phyloP scores from a whole-genome alignment of 2,329 filamentous ascomycete genomes.

The Drechslerella stenobrocha region DNA sequence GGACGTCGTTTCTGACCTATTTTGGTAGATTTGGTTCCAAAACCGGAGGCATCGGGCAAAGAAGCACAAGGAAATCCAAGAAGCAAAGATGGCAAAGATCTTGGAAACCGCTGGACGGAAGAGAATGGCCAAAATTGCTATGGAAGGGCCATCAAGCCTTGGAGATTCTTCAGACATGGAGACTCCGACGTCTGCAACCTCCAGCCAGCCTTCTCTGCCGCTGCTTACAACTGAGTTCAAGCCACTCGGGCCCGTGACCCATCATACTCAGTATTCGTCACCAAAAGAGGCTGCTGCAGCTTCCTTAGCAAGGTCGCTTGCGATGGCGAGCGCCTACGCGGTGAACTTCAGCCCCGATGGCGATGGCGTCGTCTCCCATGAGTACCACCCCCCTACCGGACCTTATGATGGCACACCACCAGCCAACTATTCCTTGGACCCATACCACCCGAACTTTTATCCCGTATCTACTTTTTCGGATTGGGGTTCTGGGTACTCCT shows the following conservation, averaged over 20 bases:
- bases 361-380: constrained; percentile 42
- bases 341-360: constrained; percentile 43
- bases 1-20: not conserved
- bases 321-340: constrained; percentile 49
- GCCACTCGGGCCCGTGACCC: constrained; percentile 22
- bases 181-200: constrained; percentile 39
- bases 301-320: constrained; percentile 51
- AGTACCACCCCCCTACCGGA: constrained; percentile 28
- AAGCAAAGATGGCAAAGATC: constrained; percentile 46
- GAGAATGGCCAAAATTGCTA: constrained; percentile 40
- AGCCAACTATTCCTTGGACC: constrained; percentile 30
- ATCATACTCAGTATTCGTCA: constrained; percentile 50
- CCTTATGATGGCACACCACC: constrained; percentile 45
- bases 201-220: constrained; percentile 22
- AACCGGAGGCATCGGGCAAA: constrained; percentile 45
- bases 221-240: constrained; percentile 45
- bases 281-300: constrained; percentile 51
- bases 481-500: constrained; percentile 51
- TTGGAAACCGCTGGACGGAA: constrained; percentile 43
- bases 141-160: constrained; percentile 21
- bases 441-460: constrained; percentile 50
- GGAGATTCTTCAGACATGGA: constrained; percentile 39
- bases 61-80: constrained; percentile 43
- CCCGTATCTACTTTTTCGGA: constrained; percentile 53
- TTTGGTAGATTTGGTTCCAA: constrained; percentile 46